Evolutionary conservation across 1,139 yeast genomes (phyloP).

Genomic region (Starmera stellimalicola): DNA sequence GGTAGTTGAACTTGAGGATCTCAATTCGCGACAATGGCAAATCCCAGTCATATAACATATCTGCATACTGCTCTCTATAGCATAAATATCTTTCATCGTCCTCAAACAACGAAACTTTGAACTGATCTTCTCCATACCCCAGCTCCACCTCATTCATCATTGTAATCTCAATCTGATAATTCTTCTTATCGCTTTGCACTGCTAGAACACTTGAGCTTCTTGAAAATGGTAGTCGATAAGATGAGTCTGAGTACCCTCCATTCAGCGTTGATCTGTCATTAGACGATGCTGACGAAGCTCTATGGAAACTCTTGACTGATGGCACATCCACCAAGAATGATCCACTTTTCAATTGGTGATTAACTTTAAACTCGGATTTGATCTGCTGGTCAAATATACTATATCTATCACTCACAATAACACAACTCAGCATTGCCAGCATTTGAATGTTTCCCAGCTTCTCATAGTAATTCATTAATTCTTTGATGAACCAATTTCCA

Average conservation of each 20-base stretch:
- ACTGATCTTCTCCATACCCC: slow-evolving; percentile 41
- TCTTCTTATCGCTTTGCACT: slow-evolving; percentile 8
- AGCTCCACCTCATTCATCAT: slow-evolving; percentile 46
- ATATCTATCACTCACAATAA: slow-evolving; percentile 20
- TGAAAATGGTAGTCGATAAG: slow-evolving; percentile 10
- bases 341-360: not conserved
- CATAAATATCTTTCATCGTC: slow-evolving; percentile 34
- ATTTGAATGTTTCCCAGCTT: slow-evolving; percentile 64
- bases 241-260: slow-evolving; percentile 9
- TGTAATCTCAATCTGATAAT: slow-evolving; percentile 35
- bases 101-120: slow-evolving; percentile 37
- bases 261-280: slow-evolving; percentile 6
- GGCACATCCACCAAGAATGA: not conserved
- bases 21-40: slow-evolving; percentile 69
- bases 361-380: not conserved
- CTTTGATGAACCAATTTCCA: slow-evolving; percentile 58
- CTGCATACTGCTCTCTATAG: slow-evolving; percentile 70
- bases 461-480: slow-evolving; percentile 60
- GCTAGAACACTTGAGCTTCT: slow-evolving; percentile 17
- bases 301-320: slow-evolving; percentile 6
- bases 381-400: not conserved
- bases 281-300: slow-evolving; percentile 12
- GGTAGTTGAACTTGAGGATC: slow-evolving; percentile 62
- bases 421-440: slow-evolving; percentile 83
- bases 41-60: slow-evolving; percentile 78